A percentile compares a stretch with the other conserved stretches of the same genome.
Conservation (phyloP, 495 filamentous ascomycete species). For the Schizothecium vesticola region DNA sequence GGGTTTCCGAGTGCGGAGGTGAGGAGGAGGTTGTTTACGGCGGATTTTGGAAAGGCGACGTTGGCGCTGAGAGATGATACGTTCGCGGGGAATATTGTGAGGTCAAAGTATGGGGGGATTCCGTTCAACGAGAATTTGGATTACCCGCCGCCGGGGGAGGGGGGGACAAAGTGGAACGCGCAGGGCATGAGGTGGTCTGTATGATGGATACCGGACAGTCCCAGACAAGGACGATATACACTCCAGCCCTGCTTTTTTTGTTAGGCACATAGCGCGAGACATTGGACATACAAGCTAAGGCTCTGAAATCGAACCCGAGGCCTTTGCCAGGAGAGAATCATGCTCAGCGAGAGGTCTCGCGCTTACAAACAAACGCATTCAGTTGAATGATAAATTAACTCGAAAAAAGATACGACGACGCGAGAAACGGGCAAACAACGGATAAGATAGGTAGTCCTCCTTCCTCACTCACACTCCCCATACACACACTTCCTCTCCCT, state of each 20-base stretch:
- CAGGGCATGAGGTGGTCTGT: neutral
- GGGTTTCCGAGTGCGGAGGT: constrained; percentile 27
- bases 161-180: neutral
- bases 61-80: constrained; percentile 36
- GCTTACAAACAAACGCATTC: too few relatives aligned
- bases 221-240: neutral
- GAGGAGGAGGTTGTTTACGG: constrained; percentile 23
- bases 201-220: neutral
- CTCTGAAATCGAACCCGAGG: too few relatives aligned
- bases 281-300: neutral
- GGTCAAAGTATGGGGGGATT: constrained; percentile 26
- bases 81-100: constrained; percentile 28
- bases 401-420: too few relatives aligned
- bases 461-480: neutral
- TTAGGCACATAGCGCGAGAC: neutral
- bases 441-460: too few relatives aligned
- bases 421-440: too few relatives aligned
- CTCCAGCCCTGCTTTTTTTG: too few relatives aligned
- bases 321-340: too few relatives aligned
- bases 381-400: too few relatives aligned
- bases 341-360: too few relatives aligned
- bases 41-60: constrained; percentile 28
- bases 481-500: constrained; percentile 4
- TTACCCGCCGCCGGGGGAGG: constrained; percentile 31
- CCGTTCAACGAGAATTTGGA: constrained; percentile 34